phyloP scores from a whole-genome alignment of 2,329 filamentous ascomycete species.

The Fusarium concolor region DNA sequence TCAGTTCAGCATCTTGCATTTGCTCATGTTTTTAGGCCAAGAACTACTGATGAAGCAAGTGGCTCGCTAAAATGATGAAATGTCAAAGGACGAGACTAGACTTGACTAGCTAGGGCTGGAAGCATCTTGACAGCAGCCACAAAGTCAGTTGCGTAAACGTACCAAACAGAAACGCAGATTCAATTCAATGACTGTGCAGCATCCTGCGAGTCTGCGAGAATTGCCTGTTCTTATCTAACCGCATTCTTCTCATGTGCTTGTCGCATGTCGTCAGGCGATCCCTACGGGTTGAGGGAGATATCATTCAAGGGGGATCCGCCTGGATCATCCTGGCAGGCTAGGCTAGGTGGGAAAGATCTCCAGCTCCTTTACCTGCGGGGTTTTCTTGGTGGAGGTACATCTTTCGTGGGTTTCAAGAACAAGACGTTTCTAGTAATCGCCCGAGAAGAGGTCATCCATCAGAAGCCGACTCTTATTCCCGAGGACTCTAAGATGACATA shows the following conservation, averaged over 20 bases:
- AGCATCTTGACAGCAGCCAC: conserved; percentile 31
- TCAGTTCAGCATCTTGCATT: conserved; percentile 14
- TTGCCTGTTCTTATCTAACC: conserved; percentile 19
- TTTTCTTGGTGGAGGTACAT: not conserved
- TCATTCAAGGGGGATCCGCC: conserved; percentile 21
- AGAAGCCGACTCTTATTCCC: conserved; percentile 1
- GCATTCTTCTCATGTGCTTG: not conserved
- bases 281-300: conserved; percentile 29
- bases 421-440: not conserved
- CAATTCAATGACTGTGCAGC: not conserved
- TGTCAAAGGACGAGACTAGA: conserved; percentile 25
- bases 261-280: conserved; percentile 33
- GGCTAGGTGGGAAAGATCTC: conserved; percentile 13
- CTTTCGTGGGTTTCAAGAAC: not conserved
- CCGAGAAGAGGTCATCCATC: not conserved
- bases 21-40: not conserved
- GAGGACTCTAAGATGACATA: conserved; percentile 12
- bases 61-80: conserved; percentile 6
- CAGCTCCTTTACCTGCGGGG: conserved; percentile 18
- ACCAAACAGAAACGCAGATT: conserved; percentile 22
- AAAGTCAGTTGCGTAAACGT: conserved; percentile 15
- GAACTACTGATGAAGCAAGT: not conserved
- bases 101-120: conserved; percentile 25
- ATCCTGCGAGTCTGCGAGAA: conserved; percentile 5
- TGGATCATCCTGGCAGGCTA: conserved; percentile 18